Conservation (phyloP, 2,329 filamentous ascomycete genomes). For the Fusarium pilosicola region DNA sequence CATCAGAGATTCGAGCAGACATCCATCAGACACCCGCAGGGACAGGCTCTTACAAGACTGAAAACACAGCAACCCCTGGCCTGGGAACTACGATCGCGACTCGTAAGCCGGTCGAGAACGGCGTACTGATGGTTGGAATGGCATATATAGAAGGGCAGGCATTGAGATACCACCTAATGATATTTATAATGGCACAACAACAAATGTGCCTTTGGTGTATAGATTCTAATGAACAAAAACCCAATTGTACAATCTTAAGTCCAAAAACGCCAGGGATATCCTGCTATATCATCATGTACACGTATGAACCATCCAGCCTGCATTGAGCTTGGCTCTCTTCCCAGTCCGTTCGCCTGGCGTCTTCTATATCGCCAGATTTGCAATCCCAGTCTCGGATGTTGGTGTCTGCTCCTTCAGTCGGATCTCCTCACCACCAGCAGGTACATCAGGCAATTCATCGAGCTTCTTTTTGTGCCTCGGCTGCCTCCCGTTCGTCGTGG, state of each 20-base stretch:
- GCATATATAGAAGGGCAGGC: conserved; percentile 11
- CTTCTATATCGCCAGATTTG: conserved; percentile 44
- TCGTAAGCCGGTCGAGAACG: not conserved
- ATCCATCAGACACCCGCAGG: not conserved
- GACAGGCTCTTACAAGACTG: not conserved
- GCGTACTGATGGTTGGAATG: not conserved
- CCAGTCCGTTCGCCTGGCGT: conserved; percentile 38
- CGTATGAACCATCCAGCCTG: conserved; percentile 15
- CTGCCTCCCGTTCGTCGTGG: conserved; percentile 56
- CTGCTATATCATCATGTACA: conserved; percentile 31
- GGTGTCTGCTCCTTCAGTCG: conserved; percentile 44
- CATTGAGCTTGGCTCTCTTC: conserved; percentile 35
- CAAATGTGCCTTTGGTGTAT: conserved; percentile 14
- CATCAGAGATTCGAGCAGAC: not conserved
- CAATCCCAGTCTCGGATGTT: conserved; percentile 53
- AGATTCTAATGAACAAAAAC: conserved; percentile 34
- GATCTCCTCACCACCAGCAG: conserved; percentile 49
- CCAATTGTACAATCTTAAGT: conserved; percentile 11
- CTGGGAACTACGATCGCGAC: not conserved
- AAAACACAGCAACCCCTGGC: not conserved
- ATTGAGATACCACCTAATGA: conserved; percentile 29
- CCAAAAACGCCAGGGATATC: conserved; percentile 34
- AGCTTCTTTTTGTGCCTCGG: conserved; percentile 63
- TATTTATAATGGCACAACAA: not conserved
- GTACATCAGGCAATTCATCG: conserved; percentile 59